Evolutionary conservation across 2,329 filamentous ascomycete species (phyloP), one percentile per base, ranked within the genome.

Genomic region (Fusarium cicatricum): DNA sequence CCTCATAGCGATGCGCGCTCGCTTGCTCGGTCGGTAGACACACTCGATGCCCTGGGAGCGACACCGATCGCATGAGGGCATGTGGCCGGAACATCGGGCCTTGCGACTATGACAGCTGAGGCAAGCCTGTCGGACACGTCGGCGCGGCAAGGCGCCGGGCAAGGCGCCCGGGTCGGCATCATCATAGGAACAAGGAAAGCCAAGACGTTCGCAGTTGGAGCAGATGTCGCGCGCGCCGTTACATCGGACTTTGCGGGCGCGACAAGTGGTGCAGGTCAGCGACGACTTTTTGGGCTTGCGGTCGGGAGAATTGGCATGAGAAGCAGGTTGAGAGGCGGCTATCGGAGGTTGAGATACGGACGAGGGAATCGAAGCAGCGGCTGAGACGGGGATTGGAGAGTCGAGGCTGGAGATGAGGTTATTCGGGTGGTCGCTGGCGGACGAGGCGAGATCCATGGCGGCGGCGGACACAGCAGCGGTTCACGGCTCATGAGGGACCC

Each of bases 91-190:
- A 72, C 83, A 86, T 42, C 82, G 76, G 26, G 83, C 83, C 67
- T 86, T 86, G 62, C 83, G 77, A 29, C 81, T 80, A 60, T 86
- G 83, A 69, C 83, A 86, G 65, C 79, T 83, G 65, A 81, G 76
- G 62, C 83, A 86, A 23, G 83, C 83, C 69, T 84, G 78, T 38
- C 82, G 78, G 37, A 84, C 83, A 17, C 83, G 81, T 32, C 83
- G 78, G 34, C 82, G 74, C 7, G 83, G 80, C 44, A 83, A 67
- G n/a, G 76, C 72, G 43, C 78, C 70, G 29, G 75, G 76, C 62
- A 80, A 76, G 39, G 75, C 68, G 11, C 77, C 75, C 26, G 75
- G 63, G 48, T 75, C 74, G 40, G 72, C 73, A 47, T 83, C 81
- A 54, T 84, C 81, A 65, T 84, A 85, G 8, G 82, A 82, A 68